Conservation (phyloP, 75 land plant species). For the Pseudotsuga menziesii region DNA sequence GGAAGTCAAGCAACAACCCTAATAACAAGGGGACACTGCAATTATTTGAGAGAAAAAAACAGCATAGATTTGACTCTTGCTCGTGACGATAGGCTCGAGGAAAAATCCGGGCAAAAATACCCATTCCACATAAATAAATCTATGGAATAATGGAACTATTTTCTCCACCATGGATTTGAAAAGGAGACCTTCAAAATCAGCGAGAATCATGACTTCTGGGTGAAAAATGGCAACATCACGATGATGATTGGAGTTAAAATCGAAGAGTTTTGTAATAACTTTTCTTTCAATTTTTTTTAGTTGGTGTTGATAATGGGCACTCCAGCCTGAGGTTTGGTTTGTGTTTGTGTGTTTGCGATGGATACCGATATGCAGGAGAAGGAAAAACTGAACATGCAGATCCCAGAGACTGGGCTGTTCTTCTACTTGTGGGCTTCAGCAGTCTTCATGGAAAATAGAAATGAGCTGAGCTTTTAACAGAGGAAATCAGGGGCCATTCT, state of each 20-base stretch:
- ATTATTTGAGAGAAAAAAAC: no score
- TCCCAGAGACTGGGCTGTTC: constrained; percentile 2
- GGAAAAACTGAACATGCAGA: constrained; percentile 1
- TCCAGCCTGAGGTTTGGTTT: not conserved
- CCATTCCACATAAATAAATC: no score
- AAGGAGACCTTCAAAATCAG: not conserved
- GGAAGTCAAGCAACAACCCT: no score
- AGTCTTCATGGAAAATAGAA: constrained; percentile 1
- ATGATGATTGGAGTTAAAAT: no score
- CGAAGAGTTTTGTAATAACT: not conserved
- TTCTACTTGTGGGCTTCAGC: not conserved
- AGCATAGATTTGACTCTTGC: no score
- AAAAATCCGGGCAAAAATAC: no score
- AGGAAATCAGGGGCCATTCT: not conserved
- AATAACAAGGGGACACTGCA: no score
- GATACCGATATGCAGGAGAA: not conserved
- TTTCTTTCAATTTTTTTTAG: not conserved
- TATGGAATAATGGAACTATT: no score
- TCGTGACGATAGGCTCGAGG: no score
- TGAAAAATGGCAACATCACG: not conserved
- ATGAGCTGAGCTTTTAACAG: not conserved
- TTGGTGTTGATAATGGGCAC: not conserved
- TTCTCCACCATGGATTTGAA: not conserved
- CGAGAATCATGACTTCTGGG: not conserved
- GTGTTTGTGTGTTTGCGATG: not conserved